Evolutionary conservation across 116 monocot species (phyloP).

Genomic region (Cymodocea nodosa): DNA sequence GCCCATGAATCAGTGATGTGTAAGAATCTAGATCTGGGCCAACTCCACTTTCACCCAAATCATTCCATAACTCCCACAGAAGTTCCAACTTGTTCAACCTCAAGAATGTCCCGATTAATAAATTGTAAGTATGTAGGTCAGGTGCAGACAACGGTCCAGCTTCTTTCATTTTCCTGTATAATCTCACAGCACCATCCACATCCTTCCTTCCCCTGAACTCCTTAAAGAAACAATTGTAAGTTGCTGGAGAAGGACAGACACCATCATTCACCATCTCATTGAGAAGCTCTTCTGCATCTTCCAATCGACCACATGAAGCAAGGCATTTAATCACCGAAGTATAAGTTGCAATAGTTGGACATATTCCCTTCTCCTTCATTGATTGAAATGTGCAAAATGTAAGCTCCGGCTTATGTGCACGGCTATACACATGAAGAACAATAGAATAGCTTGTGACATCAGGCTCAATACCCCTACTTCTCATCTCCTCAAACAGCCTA

Average conservation of each 20-base stretch:
- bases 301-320: conserved; percentile 81
- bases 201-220: conserved; percentile 87
- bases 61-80: conserved; percentile 65
- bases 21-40: conserved; percentile 86
- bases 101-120: conserved; percentile 63
- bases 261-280: conserved; percentile 55
- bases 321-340: conserved; percentile 90
- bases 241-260: conserved; percentile 48
- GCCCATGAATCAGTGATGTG: conserved; percentile 64
- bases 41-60: conserved; percentile 51
- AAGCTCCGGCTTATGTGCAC: conserved; percentile 84
- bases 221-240: conserved; percentile 94
- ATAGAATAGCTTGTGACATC: conserved; percentile 90
- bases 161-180: conserved; percentile 77
- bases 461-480: conserved; percentile 60
- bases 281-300: conserved; percentile 70
- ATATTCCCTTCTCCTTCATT: conserved; percentile 80
- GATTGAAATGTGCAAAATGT: conserved; percentile 32
- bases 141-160: conserved; percentile 15
- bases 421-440: conserved; percentile 84
- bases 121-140: conserved; percentile 73
- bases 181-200: conserved; percentile 28
- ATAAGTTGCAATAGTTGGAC: conserved; percentile 73
- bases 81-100: conserved; percentile 26
- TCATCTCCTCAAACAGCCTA: conserved; percentile 61